phyloP scores from a whole-genome alignment of 208 protist species.

The Cochliopodium minus region DNA sequence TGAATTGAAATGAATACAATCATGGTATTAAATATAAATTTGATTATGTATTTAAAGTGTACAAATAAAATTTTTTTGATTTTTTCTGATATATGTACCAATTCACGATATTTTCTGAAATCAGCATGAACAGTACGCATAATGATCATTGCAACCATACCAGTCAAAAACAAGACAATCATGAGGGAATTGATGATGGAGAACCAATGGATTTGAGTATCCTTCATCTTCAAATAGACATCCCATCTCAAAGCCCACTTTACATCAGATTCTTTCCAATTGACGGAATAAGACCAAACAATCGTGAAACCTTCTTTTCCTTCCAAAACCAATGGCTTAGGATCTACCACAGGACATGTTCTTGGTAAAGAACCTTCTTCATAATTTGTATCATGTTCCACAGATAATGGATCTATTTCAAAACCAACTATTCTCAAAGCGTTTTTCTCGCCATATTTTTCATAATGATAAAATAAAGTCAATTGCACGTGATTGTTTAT shows the following conservation, averaged over 20 bases:
- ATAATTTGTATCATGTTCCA: slow-evolving; percentile 6
- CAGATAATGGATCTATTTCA: slow-evolving; percentile 10
- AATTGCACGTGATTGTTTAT: slow-evolving; percentile 7
- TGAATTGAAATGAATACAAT: slow-evolving; percentile 1
- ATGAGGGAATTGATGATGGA: slow-evolving; percentile 71
- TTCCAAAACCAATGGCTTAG: no score
- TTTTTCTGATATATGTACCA: no score
- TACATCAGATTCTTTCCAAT: slow-evolving; percentile 7
- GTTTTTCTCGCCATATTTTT: slow-evolving; percentile 4
- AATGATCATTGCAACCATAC: slow-evolving; percentile 76
- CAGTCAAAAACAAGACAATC: slow-evolving; percentile 66
- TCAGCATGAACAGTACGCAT: slow-evolving; percentile 57
- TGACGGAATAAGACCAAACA: slow-evolving; percentile 13
- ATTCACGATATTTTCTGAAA: slow-evolving; percentile 46
- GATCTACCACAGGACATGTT: background rate
- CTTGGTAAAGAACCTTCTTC: background rate
- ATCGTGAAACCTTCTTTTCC: background rate
- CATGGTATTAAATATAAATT: background rate
- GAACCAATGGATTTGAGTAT: slow-evolving; percentile 54
- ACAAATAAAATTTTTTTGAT: no score
- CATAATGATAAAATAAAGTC: background rate
- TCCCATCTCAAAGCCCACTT: slow-evolving; percentile 65
- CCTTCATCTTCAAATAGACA: slow-evolving; percentile 37
- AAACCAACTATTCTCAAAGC: slow-evolving; percentile 16
- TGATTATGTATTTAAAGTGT: no score